Evolutionary conservation across 148 eudicot genomes (phyloP).

Genomic region (Rhododendron simsii): DNA sequence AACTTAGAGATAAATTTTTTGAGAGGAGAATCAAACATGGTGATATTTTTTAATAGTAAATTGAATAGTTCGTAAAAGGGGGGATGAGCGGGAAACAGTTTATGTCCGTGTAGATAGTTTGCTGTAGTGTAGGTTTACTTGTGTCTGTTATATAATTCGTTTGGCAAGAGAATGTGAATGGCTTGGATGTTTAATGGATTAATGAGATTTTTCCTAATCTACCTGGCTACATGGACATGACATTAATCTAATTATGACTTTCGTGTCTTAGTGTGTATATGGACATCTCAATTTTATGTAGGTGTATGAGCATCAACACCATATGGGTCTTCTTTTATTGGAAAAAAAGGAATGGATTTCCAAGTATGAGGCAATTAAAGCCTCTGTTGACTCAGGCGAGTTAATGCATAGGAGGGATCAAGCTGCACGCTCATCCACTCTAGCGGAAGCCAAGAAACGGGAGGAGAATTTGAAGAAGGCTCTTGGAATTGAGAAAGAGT

Average conservation of each 20-base stretch:
- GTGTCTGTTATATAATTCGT: background rate
- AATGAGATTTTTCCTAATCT: slow-evolving; percentile 5
- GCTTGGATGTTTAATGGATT: background rate
- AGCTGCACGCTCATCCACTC: slow-evolving; percentile 49
- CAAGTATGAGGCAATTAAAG: slow-evolving; percentile 61
- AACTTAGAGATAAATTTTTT: no score
- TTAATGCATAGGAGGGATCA: slow-evolving; percentile 48
- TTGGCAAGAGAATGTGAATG: background rate
- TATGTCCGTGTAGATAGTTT: background rate
- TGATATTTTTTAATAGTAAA: no score
- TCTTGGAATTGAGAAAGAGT: slow-evolving; percentile 86
- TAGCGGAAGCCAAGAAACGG: slow-evolving; percentile 73
- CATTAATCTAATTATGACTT: background rate
- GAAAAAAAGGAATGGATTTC: slow-evolving; percentile 82
- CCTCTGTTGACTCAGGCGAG: slow-evolving; percentile 57
- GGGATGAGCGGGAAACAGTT: background rate
- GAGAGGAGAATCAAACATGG: no score
- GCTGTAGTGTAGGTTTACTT: background rate
- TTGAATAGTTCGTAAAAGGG: background rate
- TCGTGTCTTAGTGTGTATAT: slow-evolving; percentile 3
- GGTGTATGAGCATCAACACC: slow-evolving; percentile 75
- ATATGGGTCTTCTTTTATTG: slow-evolving; percentile 81
- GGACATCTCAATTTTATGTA: slow-evolving; percentile 21
- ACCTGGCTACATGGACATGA: background rate
- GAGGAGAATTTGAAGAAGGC: slow-evolving; percentile 83